phyloP scores from a whole-genome alignment of 1,139 yeast genomes.

The Lodderomyces margitis region DNA sequence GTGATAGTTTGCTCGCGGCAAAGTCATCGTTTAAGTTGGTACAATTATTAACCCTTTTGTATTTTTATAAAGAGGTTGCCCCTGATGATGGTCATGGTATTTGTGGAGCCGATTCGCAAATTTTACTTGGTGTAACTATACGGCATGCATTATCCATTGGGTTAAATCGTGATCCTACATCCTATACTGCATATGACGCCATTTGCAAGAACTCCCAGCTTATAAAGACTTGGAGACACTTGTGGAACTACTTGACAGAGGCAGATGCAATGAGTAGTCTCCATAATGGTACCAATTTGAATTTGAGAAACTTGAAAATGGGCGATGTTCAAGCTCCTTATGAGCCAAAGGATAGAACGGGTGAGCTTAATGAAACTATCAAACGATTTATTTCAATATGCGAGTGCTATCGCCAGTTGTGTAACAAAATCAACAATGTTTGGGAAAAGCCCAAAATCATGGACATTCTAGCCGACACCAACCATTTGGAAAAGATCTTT shows the following conservation, averaged over 20 bases:
- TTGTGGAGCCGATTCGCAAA: conserved; percentile 42
- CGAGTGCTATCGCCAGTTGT: conserved; percentile 30
- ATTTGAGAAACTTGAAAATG: conserved; percentile 25
- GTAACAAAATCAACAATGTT: conserved; percentile 30
- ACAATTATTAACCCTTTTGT: conserved; percentile 31
- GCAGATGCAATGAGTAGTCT: conserved; percentile 36
- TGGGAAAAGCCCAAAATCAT: conserved; percentile 33
- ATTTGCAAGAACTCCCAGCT: conserved; percentile 29
- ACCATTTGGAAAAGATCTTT: conserved; percentile 37
- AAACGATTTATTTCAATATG: conserved; percentile 21
- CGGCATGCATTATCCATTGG: conserved; percentile 46
- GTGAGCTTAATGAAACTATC: conserved; percentile 18
- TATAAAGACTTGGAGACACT: conserved; percentile 35
- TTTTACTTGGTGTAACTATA: conserved; percentile 37
- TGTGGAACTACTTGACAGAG: conserved; percentile 35
- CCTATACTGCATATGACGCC: conserved; percentile 29
- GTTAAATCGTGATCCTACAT: conserved; percentile 42
- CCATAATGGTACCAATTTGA: conserved; percentile 33
- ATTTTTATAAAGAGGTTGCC: conserved; percentile 37
- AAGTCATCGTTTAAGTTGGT: conserved; percentile 36
- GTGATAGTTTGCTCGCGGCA: conserved; percentile 27
- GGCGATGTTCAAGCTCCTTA: conserved; percentile 36
- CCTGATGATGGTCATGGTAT: conserved; percentile 48
- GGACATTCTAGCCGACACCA: conserved; percentile 38
- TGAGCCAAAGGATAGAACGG: conserved; percentile 18